Evolutionary conservation across 2,329 filamentous ascomycete species (phyloP).

Genomic region (Epichloe glyceriae): DNA sequence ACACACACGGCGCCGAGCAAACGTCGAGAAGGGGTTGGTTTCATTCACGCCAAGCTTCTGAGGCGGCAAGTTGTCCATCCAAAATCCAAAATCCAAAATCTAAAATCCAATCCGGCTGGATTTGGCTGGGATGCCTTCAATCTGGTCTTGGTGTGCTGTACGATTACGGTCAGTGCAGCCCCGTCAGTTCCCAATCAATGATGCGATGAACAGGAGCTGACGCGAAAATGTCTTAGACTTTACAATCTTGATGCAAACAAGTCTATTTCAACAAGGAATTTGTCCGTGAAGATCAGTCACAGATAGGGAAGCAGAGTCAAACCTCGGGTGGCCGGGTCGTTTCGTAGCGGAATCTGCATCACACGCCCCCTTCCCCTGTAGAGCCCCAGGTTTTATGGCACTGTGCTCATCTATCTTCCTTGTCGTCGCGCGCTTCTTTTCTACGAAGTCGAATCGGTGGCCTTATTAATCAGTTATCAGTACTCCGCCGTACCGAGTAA

Average conservation of each 20-base stretch:
- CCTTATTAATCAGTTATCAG: background rate
- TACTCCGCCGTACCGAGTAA: background rate
- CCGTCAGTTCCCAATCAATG: background rate
- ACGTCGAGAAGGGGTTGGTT: background rate
- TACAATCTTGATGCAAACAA: constrained; percentile 9
- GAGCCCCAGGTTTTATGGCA: background rate
- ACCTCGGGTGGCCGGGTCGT: background rate
- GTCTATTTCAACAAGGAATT: constrained; percentile 8
- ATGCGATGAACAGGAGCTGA: background rate
- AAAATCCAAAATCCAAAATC: background rate
- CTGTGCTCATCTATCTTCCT: background rate
- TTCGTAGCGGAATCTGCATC: background rate
- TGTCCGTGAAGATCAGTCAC: background rate
- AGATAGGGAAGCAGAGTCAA: background rate
- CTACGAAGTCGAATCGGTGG: background rate
- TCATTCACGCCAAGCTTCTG: background rate
- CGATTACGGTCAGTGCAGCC: background rate
- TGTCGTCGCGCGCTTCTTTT: background rate
- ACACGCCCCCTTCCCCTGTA: background rate
- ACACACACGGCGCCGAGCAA: background rate
- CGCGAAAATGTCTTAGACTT: constrained; percentile 8
- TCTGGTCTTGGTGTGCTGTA: background rate
- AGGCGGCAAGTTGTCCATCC: background rate
- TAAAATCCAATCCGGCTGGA: background rate
- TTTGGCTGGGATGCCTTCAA: background rate